A percentile compares a stretch with the other conserved stretches of the same genome.
These are phyloP conservation scores for Raffaelea albimanens DNA, from an alignment of 2,329 filamentous ascomycete genomes.

Conservation along the genomic window DNA sequence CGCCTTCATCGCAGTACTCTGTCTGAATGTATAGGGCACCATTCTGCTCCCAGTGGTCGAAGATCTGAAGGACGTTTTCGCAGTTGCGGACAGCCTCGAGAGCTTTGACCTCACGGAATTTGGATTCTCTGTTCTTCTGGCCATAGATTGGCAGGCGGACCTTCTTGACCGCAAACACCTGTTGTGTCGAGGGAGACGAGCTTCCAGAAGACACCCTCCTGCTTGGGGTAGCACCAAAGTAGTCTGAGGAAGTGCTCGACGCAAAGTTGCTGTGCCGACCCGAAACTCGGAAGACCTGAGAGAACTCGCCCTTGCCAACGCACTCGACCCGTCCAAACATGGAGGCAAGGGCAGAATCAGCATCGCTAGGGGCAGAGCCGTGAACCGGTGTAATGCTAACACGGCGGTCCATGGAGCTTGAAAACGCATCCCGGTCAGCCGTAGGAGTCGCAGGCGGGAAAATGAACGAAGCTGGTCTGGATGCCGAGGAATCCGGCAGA, in stretches of 20 bases:
- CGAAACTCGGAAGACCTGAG: constrained; percentile 76
- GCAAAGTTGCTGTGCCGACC: constrained; percentile 16
- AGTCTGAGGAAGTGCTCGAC: constrained; percentile 21
- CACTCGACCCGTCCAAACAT: constrained; percentile 75
- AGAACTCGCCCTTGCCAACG: constrained; percentile 86
- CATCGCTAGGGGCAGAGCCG: constrained; percentile 57
- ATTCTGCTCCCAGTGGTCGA: constrained; percentile 81
- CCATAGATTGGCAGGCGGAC: constrained; percentile 72
- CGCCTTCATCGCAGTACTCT: constrained; percentile 92
- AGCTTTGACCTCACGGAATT: constrained; percentile 74
- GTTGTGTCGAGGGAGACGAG: constrained; percentile 29
- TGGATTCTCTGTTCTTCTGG: constrained; percentile 67
- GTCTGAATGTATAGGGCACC: constrained; percentile 92
- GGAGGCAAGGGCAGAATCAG: constrained; percentile 63
- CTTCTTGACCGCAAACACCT: constrained; percentile 90
- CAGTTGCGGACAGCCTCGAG: constrained; percentile 67
- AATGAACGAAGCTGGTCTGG: constrained; percentile 20
- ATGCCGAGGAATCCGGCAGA: background rate
- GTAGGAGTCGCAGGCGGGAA: constrained; percentile 75
- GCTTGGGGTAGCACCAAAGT: constrained; percentile 18
- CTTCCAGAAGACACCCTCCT: constrained; percentile 15
- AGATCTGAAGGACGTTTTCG: constrained; percentile 77
- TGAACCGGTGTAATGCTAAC: constrained; percentile 62
- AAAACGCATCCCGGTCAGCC: constrained; percentile 39
- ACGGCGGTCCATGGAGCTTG: constrained; percentile 44